Percentiles rank a stretch among this genome's conserved stretches.
phyloP scores from a whole-genome alignment of 495 filamentous ascomycete genomes.

The Tricharina praecox region DNA sequence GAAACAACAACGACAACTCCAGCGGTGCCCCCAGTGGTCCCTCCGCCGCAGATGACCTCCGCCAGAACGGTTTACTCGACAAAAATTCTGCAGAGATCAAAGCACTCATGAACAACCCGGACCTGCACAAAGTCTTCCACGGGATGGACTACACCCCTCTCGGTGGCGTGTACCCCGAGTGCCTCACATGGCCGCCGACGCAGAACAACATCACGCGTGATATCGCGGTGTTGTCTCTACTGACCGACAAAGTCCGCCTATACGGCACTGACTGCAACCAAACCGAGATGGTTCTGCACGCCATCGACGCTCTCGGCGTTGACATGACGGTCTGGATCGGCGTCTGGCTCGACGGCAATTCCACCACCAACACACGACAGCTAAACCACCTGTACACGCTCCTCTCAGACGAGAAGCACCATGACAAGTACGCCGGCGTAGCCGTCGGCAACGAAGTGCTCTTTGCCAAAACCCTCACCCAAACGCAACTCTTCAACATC shows the following conservation, averaged over 20 bases:
- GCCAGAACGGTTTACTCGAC: slow-evolving; percentile 48
- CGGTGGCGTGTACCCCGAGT: slow-evolving; percentile 78
- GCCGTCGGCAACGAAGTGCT: slow-evolving; percentile 93
- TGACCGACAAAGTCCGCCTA: slow-evolving; percentile 75
- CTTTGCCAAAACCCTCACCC: slow-evolving; percentile 57
- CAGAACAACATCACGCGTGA: slow-evolving; percentile 93
- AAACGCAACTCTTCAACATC: slow-evolving; percentile 43
- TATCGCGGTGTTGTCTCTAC: slow-evolving; percentile 74
- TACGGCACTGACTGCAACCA: slow-evolving; percentile 98
- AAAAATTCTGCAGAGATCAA: slow-evolving; percentile 67
- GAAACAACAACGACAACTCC: slow-evolving; percentile 8
- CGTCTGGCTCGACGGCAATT: slow-evolving; percentile 79
- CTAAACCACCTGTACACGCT: slow-evolving; percentile 65
- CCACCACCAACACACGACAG: slow-evolving; percentile 68
- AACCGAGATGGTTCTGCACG: slow-evolving; percentile 80
- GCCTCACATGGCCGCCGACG: slow-evolving; percentile 54
- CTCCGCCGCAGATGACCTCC: slow-evolving; percentile 31
- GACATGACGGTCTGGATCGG: slow-evolving; percentile 88
- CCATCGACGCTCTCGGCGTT: slow-evolving; percentile 55
- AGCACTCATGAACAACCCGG: slow-evolving; percentile 53
- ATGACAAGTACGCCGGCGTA: slow-evolving; percentile 58
- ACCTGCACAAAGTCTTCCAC: slow-evolving; percentile 84
- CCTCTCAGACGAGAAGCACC: slow-evolving; percentile 44
- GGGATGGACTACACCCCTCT: slow-evolving; percentile 95
- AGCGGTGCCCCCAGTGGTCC: slow-evolving; percentile 12